Base-by-base conservation (phyloP, 164 flowering plant species). In the Berberis thunbergii region DNA sequence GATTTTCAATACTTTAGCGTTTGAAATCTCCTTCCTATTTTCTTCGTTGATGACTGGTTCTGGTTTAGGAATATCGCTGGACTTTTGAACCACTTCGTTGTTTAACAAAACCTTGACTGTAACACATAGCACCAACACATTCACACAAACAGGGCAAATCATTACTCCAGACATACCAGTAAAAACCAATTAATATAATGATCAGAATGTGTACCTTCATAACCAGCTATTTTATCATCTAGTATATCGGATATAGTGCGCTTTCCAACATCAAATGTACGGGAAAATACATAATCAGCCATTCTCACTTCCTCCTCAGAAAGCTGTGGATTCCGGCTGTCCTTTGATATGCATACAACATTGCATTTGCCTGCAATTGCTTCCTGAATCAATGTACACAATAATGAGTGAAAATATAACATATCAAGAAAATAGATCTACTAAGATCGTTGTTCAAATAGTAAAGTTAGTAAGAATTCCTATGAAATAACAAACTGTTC, bases 281-380 rank as follows among this genome's bases (percentile, higher is more conserved):
- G 89, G 60, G 73, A 75, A 66, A 90, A 93, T 39, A 86, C 74
- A 68, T 58, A 84, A 59, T 93, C 89, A 10, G 97, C 89, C 75
- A 42, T 58, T 67, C 70, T 64, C 67, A 85, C 64, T 53, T 85
- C 94, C 68, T 84, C 82, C 41, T 63, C 72, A n/a, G 94, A 76
- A 49, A 88, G 96, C 64, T 84, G 96, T 12, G 76, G 86, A 73
- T 90, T 93, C 76, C 84, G 74, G 49, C 54, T 68, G 70, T 93
- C 94, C 73, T 75, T 82, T 49, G 94, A 88, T 43, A 72, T 86
- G 82, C 97, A 93, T 6, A 85, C 62, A 63, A 90, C 91, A 73
- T 77, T 81, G 75, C 96, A 88, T 73, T 83, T 90, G 3, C 98
- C 98, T 77, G 87, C 78, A 73, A 90, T 77, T 45, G 81, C 87